A percentile compares a stretch with the other conserved stretches of the same genome.
These are phyloP conservation scores for Colletotrichum musicola DNA, from an alignment of 2,329 filamentous ascomycete genomes.

Conservation along the genomic window DNA sequence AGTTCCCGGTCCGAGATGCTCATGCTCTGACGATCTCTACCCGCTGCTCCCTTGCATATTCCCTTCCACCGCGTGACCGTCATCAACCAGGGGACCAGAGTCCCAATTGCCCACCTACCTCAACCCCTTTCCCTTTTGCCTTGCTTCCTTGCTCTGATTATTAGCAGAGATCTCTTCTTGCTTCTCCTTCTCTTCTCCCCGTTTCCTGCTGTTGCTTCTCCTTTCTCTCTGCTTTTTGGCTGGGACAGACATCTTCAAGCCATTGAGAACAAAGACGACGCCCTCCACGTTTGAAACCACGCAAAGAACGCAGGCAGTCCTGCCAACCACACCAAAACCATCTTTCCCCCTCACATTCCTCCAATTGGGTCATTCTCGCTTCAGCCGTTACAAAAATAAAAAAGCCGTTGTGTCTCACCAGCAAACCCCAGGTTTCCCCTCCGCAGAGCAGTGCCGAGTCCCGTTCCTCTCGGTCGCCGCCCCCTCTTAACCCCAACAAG, in stretches of 20 bases:
- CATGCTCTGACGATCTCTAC: conserved; percentile 33
- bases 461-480: conserved; percentile 41
- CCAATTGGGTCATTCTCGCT: conserved; percentile 35
- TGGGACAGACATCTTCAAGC: background rate
- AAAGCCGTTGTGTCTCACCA: conserved; percentile 39
- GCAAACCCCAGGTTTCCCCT: conserved; percentile 39
- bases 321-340: conserved; percentile 3
- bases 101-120: conserved; percentile 22
- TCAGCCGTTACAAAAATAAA: conserved; percentile 33
- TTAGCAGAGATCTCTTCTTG: background rate
- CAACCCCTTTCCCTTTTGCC: background rate
- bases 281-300: background rate
- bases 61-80: conserved; percentile 35
- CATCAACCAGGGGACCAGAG: background rate
- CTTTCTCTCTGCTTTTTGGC: background rate
- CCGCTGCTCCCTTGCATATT: conserved; percentile 33
- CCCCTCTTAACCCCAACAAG: conserved; percentile 65
- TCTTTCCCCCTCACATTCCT: conserved; percentile 4
- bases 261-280: conserved; percentile 3
- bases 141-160: background rate
- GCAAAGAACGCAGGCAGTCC: conserved; percentile 10
- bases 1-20: conserved; percentile 9
- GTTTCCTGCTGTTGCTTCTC: background rate
- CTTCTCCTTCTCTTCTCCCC: background rate
- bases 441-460: conserved; percentile 40